phyloP scores from a whole-genome alignment of 768 basidiomycete genomes.

The Termitomyces sp. region DNA sequence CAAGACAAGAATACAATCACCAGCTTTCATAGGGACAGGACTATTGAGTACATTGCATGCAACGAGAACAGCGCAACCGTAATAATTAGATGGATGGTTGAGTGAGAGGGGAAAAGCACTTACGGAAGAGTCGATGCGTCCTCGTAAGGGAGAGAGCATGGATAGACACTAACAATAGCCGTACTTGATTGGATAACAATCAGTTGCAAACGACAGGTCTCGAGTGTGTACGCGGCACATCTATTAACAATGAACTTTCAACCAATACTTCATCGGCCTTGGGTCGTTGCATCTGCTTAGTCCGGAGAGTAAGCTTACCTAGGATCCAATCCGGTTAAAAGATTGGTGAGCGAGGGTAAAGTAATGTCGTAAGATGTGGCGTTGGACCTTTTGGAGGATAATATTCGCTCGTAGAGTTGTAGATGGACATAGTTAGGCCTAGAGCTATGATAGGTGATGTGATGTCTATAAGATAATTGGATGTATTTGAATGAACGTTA shows the following conservation, averaged over 20 bases:
- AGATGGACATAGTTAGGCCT: slow-evolving; percentile 11
- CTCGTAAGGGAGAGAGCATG: slow-evolving; percentile 57
- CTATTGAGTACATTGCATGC: slow-evolving; percentile 58
- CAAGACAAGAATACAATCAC: no score
- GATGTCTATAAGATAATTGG: background rate
- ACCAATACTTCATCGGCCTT: slow-evolving; percentile 47
- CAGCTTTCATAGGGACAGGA: slow-evolving; percentile 41
- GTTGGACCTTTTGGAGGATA: no score
- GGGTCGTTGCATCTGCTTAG: slow-evolving; percentile 23
- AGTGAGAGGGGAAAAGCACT: background rate
- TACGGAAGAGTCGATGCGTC: slow-evolving; percentile 63
- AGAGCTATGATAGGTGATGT: background rate
- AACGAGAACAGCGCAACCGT: slow-evolving; percentile 48
- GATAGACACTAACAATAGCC: slow-evolving; percentile 45
- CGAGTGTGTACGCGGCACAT: no score
- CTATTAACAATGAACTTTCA: slow-evolving; percentile 42
- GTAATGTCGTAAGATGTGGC: no score
- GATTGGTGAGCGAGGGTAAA: background rate
- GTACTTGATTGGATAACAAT: no score
- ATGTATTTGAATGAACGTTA: no score
- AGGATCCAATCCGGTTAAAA: slow-evolving; percentile 13
- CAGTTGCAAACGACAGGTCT: no score
- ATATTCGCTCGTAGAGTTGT: slow-evolving; percentile 11
- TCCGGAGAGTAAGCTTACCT: slow-evolving; percentile 19
- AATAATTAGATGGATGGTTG: background rate